phyloP scores from a whole-genome alignment of 2,329 filamentous ascomycete genomes.

The Davidsoniella virescens region DNA sequence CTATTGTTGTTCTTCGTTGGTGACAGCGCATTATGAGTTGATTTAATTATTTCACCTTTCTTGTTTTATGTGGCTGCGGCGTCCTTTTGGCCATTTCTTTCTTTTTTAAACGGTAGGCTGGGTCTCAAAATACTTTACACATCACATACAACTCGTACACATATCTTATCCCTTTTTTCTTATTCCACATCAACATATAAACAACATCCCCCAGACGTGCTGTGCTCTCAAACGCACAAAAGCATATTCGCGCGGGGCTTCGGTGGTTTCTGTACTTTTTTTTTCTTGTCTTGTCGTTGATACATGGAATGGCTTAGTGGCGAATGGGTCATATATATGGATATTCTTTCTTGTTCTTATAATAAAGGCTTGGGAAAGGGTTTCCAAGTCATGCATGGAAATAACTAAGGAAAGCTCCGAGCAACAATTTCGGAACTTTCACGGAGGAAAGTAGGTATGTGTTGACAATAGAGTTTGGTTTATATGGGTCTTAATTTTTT shows the following conservation, averaged over 20 bases:
- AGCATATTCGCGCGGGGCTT: background rate
- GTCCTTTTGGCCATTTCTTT: constrained; percentile 6
- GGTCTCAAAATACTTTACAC: constrained; percentile 6
- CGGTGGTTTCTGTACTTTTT: constrained; percentile 4
- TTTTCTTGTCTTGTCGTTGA: background rate
- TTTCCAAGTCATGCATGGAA: too few species aligned
- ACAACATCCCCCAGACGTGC: background rate
- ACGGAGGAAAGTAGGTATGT: too few species aligned
- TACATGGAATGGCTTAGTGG: too few species aligned
- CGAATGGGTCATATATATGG: too few species aligned
- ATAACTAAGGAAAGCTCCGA: too few species aligned
- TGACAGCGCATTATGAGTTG: background rate
- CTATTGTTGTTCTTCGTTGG: background rate
- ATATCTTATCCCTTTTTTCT: too few species aligned
- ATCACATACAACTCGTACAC: background rate
- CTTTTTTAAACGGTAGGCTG: constrained; percentile 4
- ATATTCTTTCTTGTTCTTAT: too few species aligned
- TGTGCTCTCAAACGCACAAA: background rate
- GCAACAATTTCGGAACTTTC: too few species aligned
- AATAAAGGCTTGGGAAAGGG: too few species aligned
- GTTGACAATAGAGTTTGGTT: too few species aligned
- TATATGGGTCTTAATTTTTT: too few species aligned
- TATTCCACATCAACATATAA: background rate
- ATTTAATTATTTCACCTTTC: constrained; percentile 4
- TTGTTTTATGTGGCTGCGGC: constrained; percentile 6